Base-by-base conservation (phyloP, 352 stramenopile genomes). In the Phytopythium mirpurense region DNA sequence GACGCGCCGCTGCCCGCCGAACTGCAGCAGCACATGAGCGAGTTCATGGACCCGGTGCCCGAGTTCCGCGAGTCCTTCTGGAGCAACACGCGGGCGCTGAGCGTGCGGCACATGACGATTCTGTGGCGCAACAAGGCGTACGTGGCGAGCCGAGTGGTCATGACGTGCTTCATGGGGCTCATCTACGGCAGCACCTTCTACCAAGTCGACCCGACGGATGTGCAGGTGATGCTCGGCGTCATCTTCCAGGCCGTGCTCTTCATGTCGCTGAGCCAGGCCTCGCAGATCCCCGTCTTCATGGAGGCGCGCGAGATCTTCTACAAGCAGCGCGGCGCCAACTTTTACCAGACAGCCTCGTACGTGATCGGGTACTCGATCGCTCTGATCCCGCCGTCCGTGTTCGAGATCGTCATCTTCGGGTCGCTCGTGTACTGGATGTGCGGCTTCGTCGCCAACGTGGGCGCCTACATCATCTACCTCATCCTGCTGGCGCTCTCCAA, bases 221-320 rank as follows among this genome's bases (percentile, higher is more conserved):
- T 59, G 2, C 66, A 82, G 44, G 50, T 75, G 35, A 57, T 82
- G 31, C 74, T 96, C 47, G 86, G 90, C 19, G 60, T 92, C 21
- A 63, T 93, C 6, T 94, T 96, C 51, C 77, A 81, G 53, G 68
- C 68, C 7, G 62, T 88, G n/a, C 76, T 96, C 37, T 96, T 93
- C 53, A 60, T 92, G 24, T 70, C 71, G 15, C 46, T 96, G 47
- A 80, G 78, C n/a, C 72, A 87, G 26, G 81, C 88, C 36, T 62
- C 83, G 1, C 68, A 88, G 49, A 54, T 97, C 23, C 72, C 86
- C 6, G 79, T 77, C 11, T 86, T 96, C 45, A 86, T 93, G 53
- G 71, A 69, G 14, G 66, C 59, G 3, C 70, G 74, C 14, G 67
- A 70, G 5, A 49, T 88, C 16, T 94, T 86, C 62, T 91, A 92